phyloP scores from a whole-genome alignment of 2,329 filamentous ascomycete species.

The Fusarium torulosum region DNA sequence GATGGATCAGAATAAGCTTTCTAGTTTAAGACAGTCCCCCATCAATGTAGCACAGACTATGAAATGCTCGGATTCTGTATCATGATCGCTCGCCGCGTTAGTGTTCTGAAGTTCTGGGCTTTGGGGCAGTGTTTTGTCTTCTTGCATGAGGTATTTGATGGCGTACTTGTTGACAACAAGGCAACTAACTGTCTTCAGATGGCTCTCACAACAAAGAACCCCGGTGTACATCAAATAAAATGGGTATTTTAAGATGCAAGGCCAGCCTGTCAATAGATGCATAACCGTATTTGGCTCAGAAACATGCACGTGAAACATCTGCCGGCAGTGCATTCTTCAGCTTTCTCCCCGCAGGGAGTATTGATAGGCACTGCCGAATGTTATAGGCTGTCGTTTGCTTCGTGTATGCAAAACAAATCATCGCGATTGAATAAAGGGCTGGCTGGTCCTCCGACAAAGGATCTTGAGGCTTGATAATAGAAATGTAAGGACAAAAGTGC shows the following conservation, averaged over 20 bases:
- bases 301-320: slow-evolving; percentile 44
- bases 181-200: neutral
- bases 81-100: neutral
- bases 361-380: slow-evolving; percentile 24
- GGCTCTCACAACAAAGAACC: slow-evolving; percentile 7
- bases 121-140: neutral
- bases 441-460: slow-evolving; percentile 29
- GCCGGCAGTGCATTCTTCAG: slow-evolving; percentile 42
- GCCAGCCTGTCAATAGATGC: slow-evolving; percentile 38
- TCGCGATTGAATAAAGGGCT: slow-evolving; percentile 38
- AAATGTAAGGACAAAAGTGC: slow-evolving; percentile 20
- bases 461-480: neutral
- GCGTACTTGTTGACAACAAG: slow-evolving; percentile 2
- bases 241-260: slow-evolving; percentile 35
- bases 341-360: slow-evolving; percentile 40
- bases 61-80: slow-evolving; percentile 20
- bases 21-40: slow-evolving; percentile 37
- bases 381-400: slow-evolving; percentile 27
- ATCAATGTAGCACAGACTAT: slow-evolving; percentile 32
- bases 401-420: slow-evolving; percentile 46
- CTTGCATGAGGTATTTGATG: neutral
- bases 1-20: slow-evolving; percentile 25
- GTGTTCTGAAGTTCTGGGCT: neutral
- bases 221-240: slow-evolving; percentile 39
- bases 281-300: slow-evolving; percentile 43